Base-by-base conservation (phyloP, 176 grass and related monocot species). In the Areca catechu region DNA sequence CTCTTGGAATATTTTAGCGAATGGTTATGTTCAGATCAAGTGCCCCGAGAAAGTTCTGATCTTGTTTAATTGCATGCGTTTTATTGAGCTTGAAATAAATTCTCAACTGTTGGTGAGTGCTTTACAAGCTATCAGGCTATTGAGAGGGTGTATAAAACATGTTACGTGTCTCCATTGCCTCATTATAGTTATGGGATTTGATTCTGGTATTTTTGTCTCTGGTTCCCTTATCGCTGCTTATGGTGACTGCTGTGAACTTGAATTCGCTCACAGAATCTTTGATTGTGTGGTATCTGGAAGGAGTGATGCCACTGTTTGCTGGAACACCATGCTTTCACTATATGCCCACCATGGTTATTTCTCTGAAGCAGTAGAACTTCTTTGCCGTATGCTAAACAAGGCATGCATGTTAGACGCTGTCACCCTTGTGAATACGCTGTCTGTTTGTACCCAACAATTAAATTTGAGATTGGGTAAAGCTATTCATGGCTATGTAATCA, bases 401-500 rank as follows among this genome's bases (percentile, higher is more conserved):
- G 68, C 4, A 19, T 59, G 68, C 17, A 49, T 19, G 14, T n/a
- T 59, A 25, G 68, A 71, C 60, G 47, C 55, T 20, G 56, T 59
- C 15, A 59, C 68, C 15, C 43, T 71, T 60, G 68, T 71, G 43
- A 71, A 27, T 24, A 23, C 47, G 7, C 68, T 71, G 24, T 71
- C 56, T 71, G 22, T 71, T 27, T 59, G 68, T 50, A 60, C 54
- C 5, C 30, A 51, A 60, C 16, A 20, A 19, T 22, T 27, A 59
- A 19, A 71, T 71, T 48, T 71, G 54, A 20, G 15, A 15, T 59
- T 50, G 54, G 68, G 68, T 24, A 71, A 71, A 15, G 56, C 21
- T 23, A 20, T 71, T 71, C 68, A 60, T 71, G 68, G 68, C 16
- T 71, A 50, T 51, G 20, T 60, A 47, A n/a, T 59, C 17, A 71